These are phyloP conservation scores for Aspergillus sp. DNA, from an alignment of 2,329 filamentous ascomycete species.

Conservation along the genomic window DNA sequence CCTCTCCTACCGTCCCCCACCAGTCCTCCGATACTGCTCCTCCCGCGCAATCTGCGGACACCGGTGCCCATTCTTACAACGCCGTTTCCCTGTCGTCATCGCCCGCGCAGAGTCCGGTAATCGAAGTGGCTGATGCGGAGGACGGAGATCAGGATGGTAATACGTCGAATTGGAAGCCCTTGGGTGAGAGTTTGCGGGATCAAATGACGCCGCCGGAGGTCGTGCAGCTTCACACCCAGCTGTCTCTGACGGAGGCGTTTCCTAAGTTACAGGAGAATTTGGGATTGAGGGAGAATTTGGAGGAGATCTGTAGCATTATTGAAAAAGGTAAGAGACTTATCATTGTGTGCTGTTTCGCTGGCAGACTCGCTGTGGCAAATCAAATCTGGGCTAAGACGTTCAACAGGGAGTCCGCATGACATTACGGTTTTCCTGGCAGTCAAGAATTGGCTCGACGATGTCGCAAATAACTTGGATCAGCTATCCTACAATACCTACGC, in stretches of 20 bases:
- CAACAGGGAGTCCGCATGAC: slow-evolving; percentile 26
- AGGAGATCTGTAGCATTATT: slow-evolving; percentile 24
- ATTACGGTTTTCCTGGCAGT: slow-evolving; percentile 25
- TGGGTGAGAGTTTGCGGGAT: slow-evolving; percentile 28
- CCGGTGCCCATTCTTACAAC: slow-evolving; percentile 16
- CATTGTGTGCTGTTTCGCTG: neutral
- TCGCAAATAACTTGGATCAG: slow-evolving; percentile 24
- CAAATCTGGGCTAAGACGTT: slow-evolving; percentile 3
- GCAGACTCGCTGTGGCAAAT: neutral
- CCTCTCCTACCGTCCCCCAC: slow-evolving; percentile 7
- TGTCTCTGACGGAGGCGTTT: slow-evolving; percentile 29
- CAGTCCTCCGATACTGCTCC: slow-evolving; percentile 9
- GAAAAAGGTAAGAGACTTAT: slow-evolving; percentile 27
- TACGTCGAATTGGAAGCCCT: slow-evolving; percentile 36
- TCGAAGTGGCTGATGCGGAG: slow-evolving; percentile 43
- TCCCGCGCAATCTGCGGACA: slow-evolving; percentile 8
- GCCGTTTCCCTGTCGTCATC: slow-evolving; percentile 38
- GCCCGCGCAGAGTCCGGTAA: slow-evolving; percentile 38
- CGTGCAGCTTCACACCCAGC: slow-evolving; percentile 27
- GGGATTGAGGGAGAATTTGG: slow-evolving; percentile 25
- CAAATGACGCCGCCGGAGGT: slow-evolving; percentile 22
- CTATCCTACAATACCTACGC: slow-evolving; percentile 27
- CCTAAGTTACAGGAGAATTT: slow-evolving; percentile 24
- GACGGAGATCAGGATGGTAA: slow-evolving; percentile 42
- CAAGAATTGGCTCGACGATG: slow-evolving; percentile 37